These are phyloP conservation scores for Fraxinus ornus DNA, from an alignment of 305 asterid species.

Conservation along the genomic window DNA sequence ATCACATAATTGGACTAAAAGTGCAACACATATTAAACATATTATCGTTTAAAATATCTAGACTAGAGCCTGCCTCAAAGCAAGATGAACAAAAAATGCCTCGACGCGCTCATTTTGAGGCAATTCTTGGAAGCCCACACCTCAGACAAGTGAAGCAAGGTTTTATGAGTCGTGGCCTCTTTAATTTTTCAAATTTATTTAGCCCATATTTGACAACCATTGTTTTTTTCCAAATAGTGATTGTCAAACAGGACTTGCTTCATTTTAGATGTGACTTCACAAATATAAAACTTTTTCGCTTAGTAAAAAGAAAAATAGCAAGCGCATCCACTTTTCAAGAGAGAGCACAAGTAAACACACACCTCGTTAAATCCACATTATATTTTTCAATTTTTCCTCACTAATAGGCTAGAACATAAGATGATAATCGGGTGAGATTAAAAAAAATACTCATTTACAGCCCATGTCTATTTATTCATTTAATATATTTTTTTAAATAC, in stretches of 20 bases:
- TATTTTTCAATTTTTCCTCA: neutral
- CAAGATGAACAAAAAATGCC: neutral
- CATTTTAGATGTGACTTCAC: neutral
- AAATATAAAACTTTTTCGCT: too few relatives aligned
- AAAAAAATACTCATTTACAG: neutral
- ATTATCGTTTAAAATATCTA: neutral
- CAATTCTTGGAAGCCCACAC: neutral
- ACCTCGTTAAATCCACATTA: neutral
- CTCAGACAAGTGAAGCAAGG: neutral
- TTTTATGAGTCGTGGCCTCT: neutral
- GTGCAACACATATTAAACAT: neutral
- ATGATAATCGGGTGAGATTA: too few relatives aligned
- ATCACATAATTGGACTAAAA: neutral
- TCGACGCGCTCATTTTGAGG: neutral
- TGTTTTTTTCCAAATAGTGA: too few relatives aligned
- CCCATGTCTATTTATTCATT: neutral
- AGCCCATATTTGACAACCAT: too few relatives aligned
- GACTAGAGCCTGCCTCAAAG: neutral
- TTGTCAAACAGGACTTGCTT: neutral
- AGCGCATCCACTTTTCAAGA: neutral
- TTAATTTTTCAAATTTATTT: too few relatives aligned
- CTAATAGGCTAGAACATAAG: neutral
- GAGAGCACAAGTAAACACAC: neutral
- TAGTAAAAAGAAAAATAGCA: neutral
- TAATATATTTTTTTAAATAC: too few relatives aligned